Percentiles rank a stretch among this genome's conserved stretches.
These are phyloP conservation scores for Rhexocercosporidium sp. DNA, from an alignment of 2,329 filamentous ascomycete species.

Conservation along the genomic window DNA sequence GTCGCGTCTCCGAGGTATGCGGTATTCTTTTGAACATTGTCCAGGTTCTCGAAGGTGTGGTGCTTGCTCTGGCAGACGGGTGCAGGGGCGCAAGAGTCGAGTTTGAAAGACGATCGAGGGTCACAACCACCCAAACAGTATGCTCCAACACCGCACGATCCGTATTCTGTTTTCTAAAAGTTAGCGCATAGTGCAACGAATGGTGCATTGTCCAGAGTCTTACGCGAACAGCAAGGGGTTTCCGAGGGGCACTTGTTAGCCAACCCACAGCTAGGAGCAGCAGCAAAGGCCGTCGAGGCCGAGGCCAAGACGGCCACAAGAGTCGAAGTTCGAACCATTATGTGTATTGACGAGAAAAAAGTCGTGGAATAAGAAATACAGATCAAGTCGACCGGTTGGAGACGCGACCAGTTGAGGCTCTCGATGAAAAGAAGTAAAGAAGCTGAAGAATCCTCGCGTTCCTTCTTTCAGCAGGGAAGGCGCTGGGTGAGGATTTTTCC, in stretches of 20 bases:
- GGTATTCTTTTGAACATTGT: conserved; percentile 72
- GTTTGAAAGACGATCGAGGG: conserved; percentile 78
- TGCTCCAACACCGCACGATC: conserved; percentile 89
- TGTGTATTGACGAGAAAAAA: conserved; percentile 24
- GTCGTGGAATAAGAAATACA: neutral
- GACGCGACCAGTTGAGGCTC: conserved; percentile 12
- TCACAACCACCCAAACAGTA: conserved; percentile 97
- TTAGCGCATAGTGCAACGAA: neutral
- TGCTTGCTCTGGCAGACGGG: conserved; percentile 79
- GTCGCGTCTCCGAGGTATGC: conserved; percentile 86
- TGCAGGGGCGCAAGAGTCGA: conserved; percentile 84
- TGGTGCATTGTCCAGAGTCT: conserved; percentile 44
- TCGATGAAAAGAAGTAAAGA: conserved; percentile 20
- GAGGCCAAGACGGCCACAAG: conserved; percentile 35
- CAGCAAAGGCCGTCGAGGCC: conserved; percentile 33
- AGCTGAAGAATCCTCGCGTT: conserved; percentile 11
- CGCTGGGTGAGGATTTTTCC: conserved; percentile 8
- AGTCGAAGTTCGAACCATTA: conserved; percentile 40
- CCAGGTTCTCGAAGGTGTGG: conserved; percentile 75
- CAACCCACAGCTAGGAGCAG: conserved; percentile 50
- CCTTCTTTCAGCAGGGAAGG: conserved; percentile 13
- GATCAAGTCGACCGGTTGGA: conserved; percentile 17
- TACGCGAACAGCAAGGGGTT: conserved; percentile 81
- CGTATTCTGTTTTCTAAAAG: conserved; percentile 69
- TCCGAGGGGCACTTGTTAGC: conserved; percentile 70